Evolutionary conservation across 148 eudicot species (phyloP), one percentile per base, ranked within the genome.

Genomic region (Rhododendron ferrugineum): DNA sequence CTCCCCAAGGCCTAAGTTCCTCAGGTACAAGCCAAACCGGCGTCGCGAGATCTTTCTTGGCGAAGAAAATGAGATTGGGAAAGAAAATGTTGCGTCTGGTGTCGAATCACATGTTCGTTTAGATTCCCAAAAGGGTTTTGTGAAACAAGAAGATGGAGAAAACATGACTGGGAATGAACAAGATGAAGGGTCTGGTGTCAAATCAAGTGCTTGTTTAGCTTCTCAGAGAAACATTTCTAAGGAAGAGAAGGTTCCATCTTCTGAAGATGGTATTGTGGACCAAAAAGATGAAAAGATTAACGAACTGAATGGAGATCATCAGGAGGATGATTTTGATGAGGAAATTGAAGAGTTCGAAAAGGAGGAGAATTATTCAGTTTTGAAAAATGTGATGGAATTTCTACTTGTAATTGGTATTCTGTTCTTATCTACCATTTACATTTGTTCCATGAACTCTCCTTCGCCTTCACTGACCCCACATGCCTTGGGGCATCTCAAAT

Each of bases 1-100:
- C 49, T 92, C 96, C 49, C 94, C 96, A 42, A 88, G 98, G 86
- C 98, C 98, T 54, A 90, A 85, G 66, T 94, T 85, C 72, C 91
- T 93, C 64, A 87, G 92, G 50, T 94, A 89, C 85, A 86, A 92
- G 36, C 96, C 96, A 3, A 84, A 91, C 37, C 85, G 90, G 88
- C 82, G 86, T 30, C 76, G 86, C 3, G 87, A 82, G 85, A 81
- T 90, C 60, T 52, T 89, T 74, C 28, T 47, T 42, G 30, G 34
- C 14, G 56, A 37, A 56, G 86, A 84, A 79, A 79, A 54, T 36
- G 87, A 81, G 62, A 47, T 5, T 3, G 18, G 49, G 56, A 73
- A 83, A 54, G 85, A 34, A 34, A 77, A 72, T 8, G 78, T 77
- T 60, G 87, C 81, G 23, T 52, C 11, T 75, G 78, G 44, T 78